Percentiles rank a stretch among this genome's conserved stretches.
phyloP scores from a whole-genome alignment of 2,329 filamentous ascomycete genomes.

The Triangularia setosa region DNA sequence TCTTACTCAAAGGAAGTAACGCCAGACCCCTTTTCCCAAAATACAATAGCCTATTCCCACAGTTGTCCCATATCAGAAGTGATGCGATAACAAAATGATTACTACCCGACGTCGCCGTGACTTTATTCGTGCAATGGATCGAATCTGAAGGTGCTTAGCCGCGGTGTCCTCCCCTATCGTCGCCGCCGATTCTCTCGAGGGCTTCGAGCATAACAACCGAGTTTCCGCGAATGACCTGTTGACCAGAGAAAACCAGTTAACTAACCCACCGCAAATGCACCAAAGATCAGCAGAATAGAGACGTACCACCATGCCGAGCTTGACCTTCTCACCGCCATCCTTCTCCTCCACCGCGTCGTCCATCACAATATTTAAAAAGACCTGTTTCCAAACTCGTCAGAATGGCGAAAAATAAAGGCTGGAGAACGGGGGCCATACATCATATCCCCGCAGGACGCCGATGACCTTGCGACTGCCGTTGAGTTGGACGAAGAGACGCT shows the following conservation, averaged over 20 bases:
- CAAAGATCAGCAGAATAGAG: neutral
- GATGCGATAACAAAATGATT: neutral
- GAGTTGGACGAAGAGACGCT: slow-evolving; percentile 94
- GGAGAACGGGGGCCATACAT: slow-evolving; percentile 55
- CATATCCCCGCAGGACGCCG: slow-evolving; percentile 89
- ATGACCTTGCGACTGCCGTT: slow-evolving; percentile 98
- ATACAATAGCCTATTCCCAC: slow-evolving; percentile 4
- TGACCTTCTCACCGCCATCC: slow-evolving; percentile 81
- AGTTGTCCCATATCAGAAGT: slow-evolving; percentile 2
- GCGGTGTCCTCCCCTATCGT: slow-evolving; percentile 43
- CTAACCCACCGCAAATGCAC: neutral
- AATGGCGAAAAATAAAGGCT: neutral
- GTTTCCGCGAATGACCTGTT: slow-evolving; percentile 88
- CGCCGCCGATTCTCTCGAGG: slow-evolving; percentile 62
- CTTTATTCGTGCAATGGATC: neutral
- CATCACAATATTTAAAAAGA: slow-evolving; percentile 96
- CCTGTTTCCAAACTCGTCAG: slow-evolving; percentile 47
- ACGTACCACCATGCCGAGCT: slow-evolving; percentile 87
- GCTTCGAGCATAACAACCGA: slow-evolving; percentile 98
- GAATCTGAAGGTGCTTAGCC: slow-evolving; percentile 13
- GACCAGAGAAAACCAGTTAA: slow-evolving; percentile 26
- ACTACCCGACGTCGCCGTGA: neutral
- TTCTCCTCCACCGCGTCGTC: slow-evolving; percentile 97
- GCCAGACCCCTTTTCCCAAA: slow-evolving; percentile 4
- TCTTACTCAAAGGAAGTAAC: slow-evolving; percentile 1